Evolutionary conservation across 768 basidiomycete genomes (phyloP), one percentile per base, ranked within the genome.

Genomic region (Hebeloma cylindrosporum): DNA sequence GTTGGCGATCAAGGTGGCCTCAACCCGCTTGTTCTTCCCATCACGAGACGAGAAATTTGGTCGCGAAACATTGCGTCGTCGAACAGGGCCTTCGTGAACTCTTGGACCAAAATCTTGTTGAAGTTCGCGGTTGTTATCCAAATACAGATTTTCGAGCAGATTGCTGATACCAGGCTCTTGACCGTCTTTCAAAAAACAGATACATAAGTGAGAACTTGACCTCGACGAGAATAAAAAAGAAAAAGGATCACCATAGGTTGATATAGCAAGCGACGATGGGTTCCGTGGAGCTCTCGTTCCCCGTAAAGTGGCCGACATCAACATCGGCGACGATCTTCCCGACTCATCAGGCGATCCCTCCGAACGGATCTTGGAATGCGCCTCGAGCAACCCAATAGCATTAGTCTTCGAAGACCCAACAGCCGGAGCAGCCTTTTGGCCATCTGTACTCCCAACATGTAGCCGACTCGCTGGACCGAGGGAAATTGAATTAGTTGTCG

Each of bases 91-190:
- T 47, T 89, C 83, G 44, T 88, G 83, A 4, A 94, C 80, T 40
- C 79, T 80, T 3, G 94, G 93, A 5, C 95, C 95, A 59, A 99
- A 95, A 57, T 99, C 94, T 21, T 86, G 77, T 46, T 92, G 82
- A 2, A 92, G 73, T 46, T 96, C 92, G 18, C 84, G 82, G 57
- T 82, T 84, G 49, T 85, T 90, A 60, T 94, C 93, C 27, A 91
- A 71, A 60, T 93, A 97, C 16, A 94, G 72, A 45, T 89, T 86
- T 60, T 98, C 96, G 16, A 99, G 70, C 9, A 98, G 71, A 37
- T 88, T 88, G 58, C 79, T 87, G 56, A 98, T 90, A 7, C 87
- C 89, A 32, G 88, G 83, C 58, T 98, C 95, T 57, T 88, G 88
- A 0, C 88, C 88, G 53, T 96, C 94, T 93, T 56, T 22, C 48